Conservation (phyloP, 768 basidiomycete genomes). For the Tulasnella calospora region DNA sequence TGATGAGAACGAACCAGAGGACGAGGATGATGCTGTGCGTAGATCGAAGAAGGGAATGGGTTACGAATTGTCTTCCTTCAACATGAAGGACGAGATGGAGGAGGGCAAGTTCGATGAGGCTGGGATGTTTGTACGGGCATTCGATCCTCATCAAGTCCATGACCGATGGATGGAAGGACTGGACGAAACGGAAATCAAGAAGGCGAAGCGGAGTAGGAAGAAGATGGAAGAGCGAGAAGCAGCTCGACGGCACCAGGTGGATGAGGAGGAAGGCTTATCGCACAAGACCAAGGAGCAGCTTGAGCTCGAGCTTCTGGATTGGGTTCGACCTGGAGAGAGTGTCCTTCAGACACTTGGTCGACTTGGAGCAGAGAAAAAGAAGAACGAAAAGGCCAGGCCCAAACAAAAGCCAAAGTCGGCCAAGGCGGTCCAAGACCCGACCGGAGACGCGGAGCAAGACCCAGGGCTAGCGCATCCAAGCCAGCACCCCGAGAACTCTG, state of each 20-base stretch:
- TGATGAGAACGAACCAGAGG: slow-evolving; percentile 47
- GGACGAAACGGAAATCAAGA: slow-evolving; percentile 78
- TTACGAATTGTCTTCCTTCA: slow-evolving; percentile 88
- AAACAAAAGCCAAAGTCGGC: slow-evolving; percentile 23
- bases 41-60: slow-evolving; percentile 86
- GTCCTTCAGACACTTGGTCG: slow-evolving; percentile 85
- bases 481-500: slow-evolving; percentile 27
- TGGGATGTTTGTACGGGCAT: slow-evolving; percentile 77
- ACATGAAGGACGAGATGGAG: slow-evolving; percentile 98
- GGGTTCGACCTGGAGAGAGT: slow-evolving; percentile 61
- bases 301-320: slow-evolving; percentile 64
- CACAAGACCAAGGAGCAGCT: slow-evolving; percentile 59
- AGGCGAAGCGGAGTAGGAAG: slow-evolving; percentile 69
- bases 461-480: background rate
- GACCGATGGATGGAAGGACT: slow-evolving; percentile 93
- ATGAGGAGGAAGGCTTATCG: slow-evolving; percentile 63
- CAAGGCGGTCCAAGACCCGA: slow-evolving; percentile 21
- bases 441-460: background rate
- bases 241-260: slow-evolving; percentile 66
- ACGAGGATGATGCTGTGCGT: slow-evolving; percentile 75
- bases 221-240: slow-evolving; percentile 67
- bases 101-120: slow-evolving; percentile 96
- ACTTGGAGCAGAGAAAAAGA: slow-evolving; percentile 65
- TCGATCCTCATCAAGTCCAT: slow-evolving; percentile 86
- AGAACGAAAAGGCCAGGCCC: slow-evolving; percentile 34